These are phyloP conservation scores for Peronospora belbahrii DNA, from an alignment of 352 stramenopile species.

Conservation along the genomic window DNA sequence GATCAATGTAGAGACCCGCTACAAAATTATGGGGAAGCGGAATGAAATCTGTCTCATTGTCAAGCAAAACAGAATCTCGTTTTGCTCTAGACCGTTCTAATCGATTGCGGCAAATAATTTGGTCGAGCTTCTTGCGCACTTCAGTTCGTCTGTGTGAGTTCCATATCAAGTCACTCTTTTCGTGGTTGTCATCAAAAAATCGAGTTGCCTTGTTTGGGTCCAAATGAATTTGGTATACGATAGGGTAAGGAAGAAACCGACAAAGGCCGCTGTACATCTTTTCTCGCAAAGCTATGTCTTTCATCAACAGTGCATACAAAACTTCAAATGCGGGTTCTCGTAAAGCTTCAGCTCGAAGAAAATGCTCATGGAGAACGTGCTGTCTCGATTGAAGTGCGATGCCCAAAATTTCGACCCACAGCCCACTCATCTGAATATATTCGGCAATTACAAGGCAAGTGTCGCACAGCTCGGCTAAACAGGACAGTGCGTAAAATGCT, in stretches of 20 bases:
- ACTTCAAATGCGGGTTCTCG: constrained; percentile 77
- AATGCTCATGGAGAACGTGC: constrained; percentile 77
- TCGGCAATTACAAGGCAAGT: constrained; percentile 65
- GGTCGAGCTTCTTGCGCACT: constrained; percentile 66
- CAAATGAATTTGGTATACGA: constrained; percentile 79
- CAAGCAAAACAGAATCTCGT: constrained; percentile 65
- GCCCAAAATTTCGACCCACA: constrained; percentile 75
- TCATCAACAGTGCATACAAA: constrained; percentile 65
- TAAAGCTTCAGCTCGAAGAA: constrained; percentile 62
- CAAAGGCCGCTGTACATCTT: constrained; percentile 68
- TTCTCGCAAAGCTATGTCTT: constrained; percentile 57
- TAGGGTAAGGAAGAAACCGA: constrained; percentile 68
- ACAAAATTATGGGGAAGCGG: constrained; percentile 58
- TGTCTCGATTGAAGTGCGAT: constrained; percentile 73
- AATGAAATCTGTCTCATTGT: constrained; percentile 59
- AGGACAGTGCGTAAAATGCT: constrained; percentile 68
- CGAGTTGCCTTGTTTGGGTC: constrained; percentile 59
- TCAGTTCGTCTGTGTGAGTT: constrained; percentile 69
- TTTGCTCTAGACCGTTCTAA: constrained; percentile 65
- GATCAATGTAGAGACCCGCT: constrained; percentile 64
- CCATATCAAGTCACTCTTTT: constrained; percentile 81
- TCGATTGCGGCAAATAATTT: constrained; percentile 74
- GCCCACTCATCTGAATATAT: constrained; percentile 61
- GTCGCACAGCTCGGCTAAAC: constrained; percentile 68
- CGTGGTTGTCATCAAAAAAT: constrained; percentile 81